Conservation (phyloP, 495 filamentous ascomycete species). For the Chaetomium fimeti region DNA sequence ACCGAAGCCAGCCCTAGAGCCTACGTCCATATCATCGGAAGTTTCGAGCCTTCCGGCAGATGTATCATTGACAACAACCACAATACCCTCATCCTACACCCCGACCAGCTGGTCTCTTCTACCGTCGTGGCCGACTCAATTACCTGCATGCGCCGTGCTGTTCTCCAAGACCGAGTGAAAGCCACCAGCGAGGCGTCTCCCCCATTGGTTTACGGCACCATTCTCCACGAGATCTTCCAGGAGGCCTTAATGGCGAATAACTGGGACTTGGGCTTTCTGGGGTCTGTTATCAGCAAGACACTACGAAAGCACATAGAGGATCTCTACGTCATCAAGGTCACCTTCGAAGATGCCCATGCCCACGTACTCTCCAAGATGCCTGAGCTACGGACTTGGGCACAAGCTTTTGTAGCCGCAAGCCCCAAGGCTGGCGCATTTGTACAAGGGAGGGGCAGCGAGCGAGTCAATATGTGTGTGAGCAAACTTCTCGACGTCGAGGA, state of each 20-base stretch:
- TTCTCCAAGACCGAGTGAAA: slow-evolving; percentile 91
- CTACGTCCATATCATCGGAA: slow-evolving; percentile 82
- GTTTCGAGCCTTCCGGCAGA: slow-evolving; percentile 64
- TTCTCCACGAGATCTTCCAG: slow-evolving; percentile 94
- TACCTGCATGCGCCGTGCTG: slow-evolving; percentile 80
- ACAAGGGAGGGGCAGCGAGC: slow-evolving; percentile 70
- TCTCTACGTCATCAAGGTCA: slow-evolving; percentile 78
- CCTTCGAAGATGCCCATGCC: slow-evolving; percentile 64
- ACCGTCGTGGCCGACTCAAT: slow-evolving; percentile 94
- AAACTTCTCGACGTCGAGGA: slow-evolving; percentile 96
- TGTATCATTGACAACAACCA: slow-evolving; percentile 71
- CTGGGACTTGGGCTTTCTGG: slow-evolving; percentile 71
- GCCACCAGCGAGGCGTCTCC: slow-evolving; percentile 72
- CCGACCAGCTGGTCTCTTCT: slow-evolving; percentile 91
- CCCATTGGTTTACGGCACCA: slow-evolving; percentile 80
- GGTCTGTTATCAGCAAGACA: slow-evolving; percentile 60
- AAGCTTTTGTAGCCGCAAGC: slow-evolving; percentile 67
- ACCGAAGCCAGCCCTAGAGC: slow-evolving; percentile 70
- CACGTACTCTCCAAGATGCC: slow-evolving; percentile 76
- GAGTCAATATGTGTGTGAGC: slow-evolving; percentile 75
- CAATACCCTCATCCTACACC: slow-evolving; percentile 89
- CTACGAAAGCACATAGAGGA: slow-evolving; percentile 74
- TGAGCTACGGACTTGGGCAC: slow-evolving; percentile 78
- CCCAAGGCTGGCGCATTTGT: slow-evolving; percentile 74
- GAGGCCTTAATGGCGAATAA: slow-evolving; percentile 78